Percentiles rank a stretch among this genome's conserved stretches.
phyloP scores from a whole-genome alignment of 2,329 filamentous ascomycete species.

The Botrytis porri region DNA sequence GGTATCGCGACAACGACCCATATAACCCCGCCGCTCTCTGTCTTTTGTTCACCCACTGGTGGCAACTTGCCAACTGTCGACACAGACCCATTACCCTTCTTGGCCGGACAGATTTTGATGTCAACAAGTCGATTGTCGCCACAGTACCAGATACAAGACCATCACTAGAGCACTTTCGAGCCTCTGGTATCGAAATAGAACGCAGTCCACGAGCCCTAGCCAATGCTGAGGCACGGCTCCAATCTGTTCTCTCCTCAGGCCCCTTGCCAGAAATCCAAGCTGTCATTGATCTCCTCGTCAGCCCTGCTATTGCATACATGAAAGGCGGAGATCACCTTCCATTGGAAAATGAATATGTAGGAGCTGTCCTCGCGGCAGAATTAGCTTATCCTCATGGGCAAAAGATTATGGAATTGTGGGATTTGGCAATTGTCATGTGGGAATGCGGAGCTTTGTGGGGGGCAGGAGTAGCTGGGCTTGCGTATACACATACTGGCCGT shows the following conservation, averaged over 20 bases:
- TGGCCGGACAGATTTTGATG: conserved; percentile 2
- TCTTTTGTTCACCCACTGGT: background rate
- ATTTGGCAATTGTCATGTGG: background rate
- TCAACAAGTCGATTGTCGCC: background rate
- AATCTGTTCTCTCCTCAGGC: background rate
- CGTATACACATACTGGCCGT: conserved; percentile 1
- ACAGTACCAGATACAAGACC: background rate
- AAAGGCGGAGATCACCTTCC: background rate
- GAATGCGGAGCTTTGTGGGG: conserved; percentile 6
- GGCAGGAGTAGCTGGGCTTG: background rate
- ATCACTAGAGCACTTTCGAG: conserved; percentile 9
- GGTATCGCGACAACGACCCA: conserved; percentile 13
- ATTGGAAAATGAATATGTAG: background rate
- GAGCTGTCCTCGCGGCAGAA: conserved; percentile 1
- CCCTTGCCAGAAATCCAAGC: background rate
- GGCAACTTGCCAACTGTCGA: conserved; percentile 12
- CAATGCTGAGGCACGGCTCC: background rate
- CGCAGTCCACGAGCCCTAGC: background rate
- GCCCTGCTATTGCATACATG: background rate
- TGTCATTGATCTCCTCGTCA: background rate
- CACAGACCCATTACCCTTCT: conserved; percentile 2
- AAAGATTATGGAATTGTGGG: conserved; percentile 13
- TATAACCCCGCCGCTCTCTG: background rate
- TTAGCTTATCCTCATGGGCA: background rate
- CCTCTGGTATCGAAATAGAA: background rate